Evolutionary conservation across 2,329 filamentous ascomycete genomes (phyloP), one percentile per base, ranked within the genome.

Genomic region (Neophaeococcomyces mojaviensis): DNA sequence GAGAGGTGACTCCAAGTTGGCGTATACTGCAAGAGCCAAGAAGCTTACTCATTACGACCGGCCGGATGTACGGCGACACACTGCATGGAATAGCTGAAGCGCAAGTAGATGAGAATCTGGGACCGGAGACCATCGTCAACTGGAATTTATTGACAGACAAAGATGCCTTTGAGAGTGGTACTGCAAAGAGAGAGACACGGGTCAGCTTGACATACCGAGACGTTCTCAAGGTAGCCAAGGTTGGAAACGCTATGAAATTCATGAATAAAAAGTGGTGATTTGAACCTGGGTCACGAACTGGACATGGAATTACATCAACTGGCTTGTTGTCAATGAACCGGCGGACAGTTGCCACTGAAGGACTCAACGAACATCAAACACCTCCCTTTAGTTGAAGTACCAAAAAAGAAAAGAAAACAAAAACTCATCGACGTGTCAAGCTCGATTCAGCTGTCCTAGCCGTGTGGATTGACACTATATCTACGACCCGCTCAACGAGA

Each of bases 21-120:
- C 78, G 61, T 50, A 84, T 96, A 45, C 64, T 95, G 10, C 89
- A 95, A 62, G 89, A 96, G 64, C 84, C 85, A 43, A 74, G 88
- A 54, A 94, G 86, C 47, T 59, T 83, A 47, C 65, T 83, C 26
- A 64, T 83, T 49, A 82, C 76, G 1, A 73, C 66, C 8, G 69
- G 65, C 0, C 50, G 62, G 3, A 68, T 79, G 30, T 82, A 83
- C 54, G 69, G 62, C 2, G 66, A 73, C n/a, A 72, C 74, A 19
- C 57, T 82, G 48, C 79, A 83, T 59, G 79, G 79, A 0, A 81
- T 83, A 51, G 66, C 71, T 20, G 67, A 76, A 18, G 60, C 71
- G 3, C 58, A 63, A 8, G 72, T 76, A 47, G 90, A 97, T 61
- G 67, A 79, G 42, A 67, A 81, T 48, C 68, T 97, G 26, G 34